phyloP scores from a whole-genome alignment of 768 basidiomycete genomes.

The Phlegmacium glaucopus region DNA sequence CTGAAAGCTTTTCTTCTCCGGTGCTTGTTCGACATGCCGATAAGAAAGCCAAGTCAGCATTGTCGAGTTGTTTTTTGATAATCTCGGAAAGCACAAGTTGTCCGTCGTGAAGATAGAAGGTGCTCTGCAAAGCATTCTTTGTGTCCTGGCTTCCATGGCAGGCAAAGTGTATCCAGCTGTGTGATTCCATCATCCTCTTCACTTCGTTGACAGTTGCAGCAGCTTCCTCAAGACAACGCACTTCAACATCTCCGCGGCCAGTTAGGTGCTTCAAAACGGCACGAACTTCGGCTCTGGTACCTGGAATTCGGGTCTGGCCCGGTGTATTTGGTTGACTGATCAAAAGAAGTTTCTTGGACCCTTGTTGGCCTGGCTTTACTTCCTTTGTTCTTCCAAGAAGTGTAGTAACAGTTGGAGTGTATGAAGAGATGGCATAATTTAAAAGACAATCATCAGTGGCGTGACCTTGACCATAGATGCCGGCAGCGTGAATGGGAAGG shows the following conservation, averaged over 20 bases:
- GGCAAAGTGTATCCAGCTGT: conserved; percentile 27
- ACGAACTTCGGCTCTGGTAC: not conserved
- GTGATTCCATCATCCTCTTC: conserved; percentile 11
- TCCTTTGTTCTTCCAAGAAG: not conserved
- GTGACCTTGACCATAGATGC: conserved; percentile 13
- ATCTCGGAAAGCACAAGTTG: conserved; percentile 10
- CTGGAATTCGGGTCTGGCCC: not conserved
- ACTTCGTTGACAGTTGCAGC: conserved; percentile 10
- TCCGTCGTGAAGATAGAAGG: conserved; percentile 16
- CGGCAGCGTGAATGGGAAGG: conserved; percentile 32
- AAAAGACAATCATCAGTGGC: not conserved
- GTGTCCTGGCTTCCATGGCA: conserved; percentile 29
- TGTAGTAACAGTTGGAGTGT: conserved; percentile 9
- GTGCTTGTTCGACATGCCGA: conserved; percentile 36
- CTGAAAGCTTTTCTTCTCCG: conserved; percentile 19
- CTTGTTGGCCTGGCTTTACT: not conserved
- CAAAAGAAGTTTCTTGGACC: not conserved
- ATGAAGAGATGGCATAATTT: conserved; percentile 17
- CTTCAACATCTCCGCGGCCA: conserved; percentile 9
- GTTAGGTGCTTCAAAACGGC: not conserved
- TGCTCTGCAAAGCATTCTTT: conserved; percentile 18
- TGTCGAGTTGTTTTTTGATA: conserved; percentile 5
- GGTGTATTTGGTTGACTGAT: not conserved
- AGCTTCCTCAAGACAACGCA: conserved; percentile 14
- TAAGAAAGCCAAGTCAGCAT: conserved; percentile 30